Conservation (phyloP, 2,329 filamentous ascomycete genomes). For the Cadophora luteo-olivacea region DNA sequence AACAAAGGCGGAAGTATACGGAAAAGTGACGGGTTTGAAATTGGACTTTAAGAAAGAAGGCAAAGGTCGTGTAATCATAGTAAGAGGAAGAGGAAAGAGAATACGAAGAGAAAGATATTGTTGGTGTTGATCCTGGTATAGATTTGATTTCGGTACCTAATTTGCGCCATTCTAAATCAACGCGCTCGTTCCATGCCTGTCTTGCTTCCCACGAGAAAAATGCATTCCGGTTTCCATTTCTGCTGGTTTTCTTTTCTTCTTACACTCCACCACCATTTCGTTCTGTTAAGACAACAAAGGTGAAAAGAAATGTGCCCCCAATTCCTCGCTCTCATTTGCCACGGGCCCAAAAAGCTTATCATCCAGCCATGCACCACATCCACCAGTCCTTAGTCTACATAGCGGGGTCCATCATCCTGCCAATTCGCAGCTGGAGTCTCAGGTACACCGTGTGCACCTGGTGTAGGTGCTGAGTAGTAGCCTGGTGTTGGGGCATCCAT, state of each 20-base stretch:
- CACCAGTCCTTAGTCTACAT: constrained; percentile 41
- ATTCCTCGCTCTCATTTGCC: neutral
- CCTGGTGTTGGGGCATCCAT: constrained; percentile 58
- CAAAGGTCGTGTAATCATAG: neutral
- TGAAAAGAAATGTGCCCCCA: neutral
- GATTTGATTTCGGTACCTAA: neutral
- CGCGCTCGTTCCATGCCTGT: neutral
- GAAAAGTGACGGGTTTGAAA: no score
- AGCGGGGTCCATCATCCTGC: constrained; percentile 51
- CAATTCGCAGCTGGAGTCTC: constrained; percentile 64
- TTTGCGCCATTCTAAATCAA: constrained; percentile 2
- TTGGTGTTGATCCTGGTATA: neutral
- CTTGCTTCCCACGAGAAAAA: neutral
- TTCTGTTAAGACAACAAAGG: constrained; percentile 19
- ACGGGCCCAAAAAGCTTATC: neutral
- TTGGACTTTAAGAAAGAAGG: no score
- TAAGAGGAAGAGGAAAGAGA: neutral
- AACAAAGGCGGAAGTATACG: no score
- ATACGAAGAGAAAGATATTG: neutral
- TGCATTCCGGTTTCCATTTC: neutral
- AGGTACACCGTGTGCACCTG: constrained; percentile 50
- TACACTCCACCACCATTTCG: neutral
- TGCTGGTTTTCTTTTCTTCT: neutral
- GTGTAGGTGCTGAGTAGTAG: constrained; percentile 46
- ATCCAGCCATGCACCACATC: constrained; percentile 1